phyloP scores from a whole-genome alignment of 2,329 filamentous ascomycete genomes.

The Whalleya microplaca region DNA sequence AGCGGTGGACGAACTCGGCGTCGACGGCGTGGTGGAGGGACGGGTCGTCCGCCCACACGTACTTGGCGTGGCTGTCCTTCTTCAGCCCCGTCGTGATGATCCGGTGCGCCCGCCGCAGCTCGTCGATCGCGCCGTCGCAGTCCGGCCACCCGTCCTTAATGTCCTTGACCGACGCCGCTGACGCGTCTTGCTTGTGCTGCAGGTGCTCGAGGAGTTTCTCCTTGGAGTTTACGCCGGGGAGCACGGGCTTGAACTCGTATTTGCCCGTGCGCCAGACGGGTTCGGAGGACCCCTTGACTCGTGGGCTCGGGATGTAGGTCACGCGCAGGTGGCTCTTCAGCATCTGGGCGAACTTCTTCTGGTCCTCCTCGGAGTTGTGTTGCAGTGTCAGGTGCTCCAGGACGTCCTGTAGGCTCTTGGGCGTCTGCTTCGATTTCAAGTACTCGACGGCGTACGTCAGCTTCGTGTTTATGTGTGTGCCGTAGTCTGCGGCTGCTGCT shows the following conservation, averaged over 20 bases:
- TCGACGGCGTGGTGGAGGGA: constrained; percentile 77
- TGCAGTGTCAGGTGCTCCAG: constrained; percentile 79
- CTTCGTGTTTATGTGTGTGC: constrained; percentile 82
- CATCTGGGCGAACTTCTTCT: constrained; percentile 68
- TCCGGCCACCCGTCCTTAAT: constrained; percentile 95
- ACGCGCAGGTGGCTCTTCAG: constrained; percentile 68
- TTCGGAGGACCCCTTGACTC: constrained; percentile 54
- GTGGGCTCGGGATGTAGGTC: constrained; percentile 57
- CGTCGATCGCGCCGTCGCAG: constrained; percentile 77
- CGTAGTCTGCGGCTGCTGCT: constrained; percentile 70
- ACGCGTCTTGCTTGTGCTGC: constrained; percentile 78
- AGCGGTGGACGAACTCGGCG: constrained; percentile 80
- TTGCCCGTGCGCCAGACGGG: constrained; percentile 70
- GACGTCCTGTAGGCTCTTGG: constrained; percentile 75
- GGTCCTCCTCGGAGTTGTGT: constrained; percentile 61
- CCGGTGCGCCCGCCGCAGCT: constrained; percentile 76
- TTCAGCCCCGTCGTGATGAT: constrained; percentile 87
- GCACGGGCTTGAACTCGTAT: constrained; percentile 84
- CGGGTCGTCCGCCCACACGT: constrained; percentile 88
- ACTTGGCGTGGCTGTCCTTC: constrained; percentile 85
- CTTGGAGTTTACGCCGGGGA: constrained; percentile 76
- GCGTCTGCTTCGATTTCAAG: constrained; percentile 70
- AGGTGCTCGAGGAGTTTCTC: constrained; percentile 80
- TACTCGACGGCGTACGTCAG: constrained; percentile 86
- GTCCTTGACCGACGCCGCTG: constrained; percentile 83